Base-by-base conservation (phyloP, 2,329 filamentous ascomycete species). In the Colletotrichum zoysiae region DNA sequence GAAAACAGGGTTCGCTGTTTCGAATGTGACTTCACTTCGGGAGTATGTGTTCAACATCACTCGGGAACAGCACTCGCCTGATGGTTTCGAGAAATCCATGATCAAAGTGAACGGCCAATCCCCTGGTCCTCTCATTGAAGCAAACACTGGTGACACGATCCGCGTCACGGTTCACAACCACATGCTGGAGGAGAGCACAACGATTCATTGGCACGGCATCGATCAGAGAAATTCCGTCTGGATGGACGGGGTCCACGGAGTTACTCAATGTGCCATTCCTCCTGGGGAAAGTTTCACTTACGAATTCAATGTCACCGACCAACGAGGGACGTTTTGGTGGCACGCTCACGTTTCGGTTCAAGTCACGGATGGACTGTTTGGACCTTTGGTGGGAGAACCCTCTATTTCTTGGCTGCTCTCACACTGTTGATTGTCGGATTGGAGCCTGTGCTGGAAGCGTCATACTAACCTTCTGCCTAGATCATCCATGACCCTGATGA, bases 121-220 rank as follows among this genome's bases (percentile, higher is more conserved):
- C 71, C 92, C 92, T 1, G 92, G 91, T 0, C 92, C 92, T 0
- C 83, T 86, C 20, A 89, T 95, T 65, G 85, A 71, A 60, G 84
- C 82, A 9, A 82, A 82, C 71, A 78, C 77, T 2, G 84, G 84
- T 12, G 85, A 86, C 74, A 80, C 79, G 26, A 74, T 86, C 50
- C 77, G 81, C 2, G 79, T 86, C 18, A 76, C 76, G 4, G 82
- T 86, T 6, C 77, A 79, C 62, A 86, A 86, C 75, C 74, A 74
- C 11, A 79, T 84, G 75, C 40, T 74, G 18, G 76, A 79, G 48
- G 74, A 74, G 59, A 81, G 78, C 65, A 89, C 91, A 2, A 86
- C 86, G 58, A 83, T 93, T 18, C 91, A 93, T 76, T 93, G 90
- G 82, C 91, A 93, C 76, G 91, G 91, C 23, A 83, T 93, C 73